Evolutionary conservation across 2,329 filamentous ascomycete species (phyloP), one percentile per base, ranked within the genome.

Genomic region (Calonectria henricotiae): DNA sequence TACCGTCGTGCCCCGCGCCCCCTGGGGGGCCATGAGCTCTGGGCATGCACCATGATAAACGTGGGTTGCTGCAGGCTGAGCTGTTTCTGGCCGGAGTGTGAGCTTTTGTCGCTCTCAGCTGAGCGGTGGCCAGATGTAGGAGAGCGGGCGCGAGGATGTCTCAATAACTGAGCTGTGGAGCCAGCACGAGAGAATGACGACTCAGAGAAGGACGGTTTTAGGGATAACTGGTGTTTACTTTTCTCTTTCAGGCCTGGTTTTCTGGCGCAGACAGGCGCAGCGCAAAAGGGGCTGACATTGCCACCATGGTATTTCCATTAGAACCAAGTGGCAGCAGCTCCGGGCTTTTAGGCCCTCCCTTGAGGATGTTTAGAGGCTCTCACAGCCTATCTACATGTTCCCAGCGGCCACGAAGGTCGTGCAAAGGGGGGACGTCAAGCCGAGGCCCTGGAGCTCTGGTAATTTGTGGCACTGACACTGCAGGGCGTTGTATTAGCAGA

Each of bases 61-160:
- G 46, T 51, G 64, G 67, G 65, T 69, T 71, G 74, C 70, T 71
- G 73, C 74, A 70, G 64, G 71, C 23, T 68, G 69, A 67, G 64
- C 27, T 71, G 67, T 71, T 60, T 60, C 25, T 60, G 44, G 23
- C 20, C 27, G 30, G 44, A 17, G 49, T 65, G 63, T 60, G 49
- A 67, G 54, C 17, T 43, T 65, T 44, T 67, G 68, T 67, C 58
- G 62, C 37, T n/a, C 51, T 64, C 62, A 39, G 32, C 47, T 23
- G 47, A 51, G 67, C 46, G 32, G 39, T 66, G 47, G 66, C 35
- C 17, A 54, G 51, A 64, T 62, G n/a, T 44, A 46, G 12, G 32
- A 39, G 27, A 58, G 41, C 51, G 61, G 32, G 27, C 35, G 11
- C 9, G 46, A 23, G 67, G 54, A 44, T 39, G 41, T 32, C 27